Evolutionary conservation across 2,329 filamentous ascomycete genomes (phyloP).

Genomic region (Remersonia thermophila): DNA sequence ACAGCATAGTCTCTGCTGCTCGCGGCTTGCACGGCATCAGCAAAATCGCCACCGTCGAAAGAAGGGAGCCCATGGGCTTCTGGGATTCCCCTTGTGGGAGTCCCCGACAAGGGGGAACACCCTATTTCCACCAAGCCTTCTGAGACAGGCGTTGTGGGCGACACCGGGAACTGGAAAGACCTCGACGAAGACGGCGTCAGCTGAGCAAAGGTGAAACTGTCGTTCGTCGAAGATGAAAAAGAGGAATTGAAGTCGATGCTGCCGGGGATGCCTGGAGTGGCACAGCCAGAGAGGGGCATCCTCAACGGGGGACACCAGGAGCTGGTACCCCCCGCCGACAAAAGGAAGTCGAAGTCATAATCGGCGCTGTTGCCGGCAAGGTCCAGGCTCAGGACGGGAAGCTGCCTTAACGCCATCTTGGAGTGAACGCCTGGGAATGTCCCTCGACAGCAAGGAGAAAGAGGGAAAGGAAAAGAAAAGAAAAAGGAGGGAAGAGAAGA

Average conservation of each 20-base stretch:
- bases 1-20: too few relatives aligned
- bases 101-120: too few relatives aligned
- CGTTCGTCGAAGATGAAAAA: slow-evolving; percentile 11
- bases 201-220: slow-evolving; percentile 20
- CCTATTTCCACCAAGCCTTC: too few relatives aligned
- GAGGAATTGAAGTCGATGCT: not conserved
- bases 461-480: slow-evolving; percentile 1
- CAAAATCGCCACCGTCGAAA: too few relatives aligned
- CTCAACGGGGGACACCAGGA: slow-evolving; percentile 21
- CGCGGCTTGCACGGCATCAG: too few relatives aligned
- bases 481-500: slow-evolving; percentile 2
- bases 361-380: slow-evolving; percentile 23
- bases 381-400: slow-evolving; percentile 11
- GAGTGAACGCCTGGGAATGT: not conserved
- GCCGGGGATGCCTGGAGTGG: slow-evolving; percentile 16
- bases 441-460: not conserved
- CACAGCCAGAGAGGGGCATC: slow-evolving; percentile 23
- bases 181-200: slow-evolving; percentile 23
- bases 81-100: too few relatives aligned
- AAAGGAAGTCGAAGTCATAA: slow-evolving; percentile 16
- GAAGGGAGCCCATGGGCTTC: too few relatives aligned
- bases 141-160: slow-evolving; percentile 4
- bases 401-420: slow-evolving; percentile 11
- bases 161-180: slow-evolving; percentile 19
- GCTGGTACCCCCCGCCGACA: slow-evolving; percentile 16